Evolutionary conservation across 2,329 filamentous ascomycete genomes (phyloP), one percentile per base, ranked within the genome.

Genomic region (Gliomastix tumulicola): DNA sequence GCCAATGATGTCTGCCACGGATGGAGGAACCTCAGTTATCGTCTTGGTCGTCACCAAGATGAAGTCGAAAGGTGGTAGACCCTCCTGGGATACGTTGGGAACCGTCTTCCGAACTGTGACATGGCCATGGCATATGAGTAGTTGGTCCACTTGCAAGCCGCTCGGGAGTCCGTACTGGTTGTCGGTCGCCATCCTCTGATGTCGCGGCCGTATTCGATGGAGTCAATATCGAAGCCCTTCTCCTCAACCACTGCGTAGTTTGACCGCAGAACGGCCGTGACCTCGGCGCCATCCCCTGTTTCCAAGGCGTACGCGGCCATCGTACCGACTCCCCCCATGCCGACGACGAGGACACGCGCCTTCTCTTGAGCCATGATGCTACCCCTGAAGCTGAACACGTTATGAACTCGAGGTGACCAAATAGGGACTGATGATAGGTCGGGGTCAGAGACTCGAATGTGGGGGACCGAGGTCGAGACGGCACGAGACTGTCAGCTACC

Each of bases 21-120:
- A 60, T 0, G 76, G 74, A 2, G 59, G 54, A 7, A 71, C 49
- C 36, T 79, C 76, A 6, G 74, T 63, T 22, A 74, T 54, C 44
- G 76, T 79, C 48, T 82, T 82, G 9, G 74, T 80, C 6, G 68
- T 63, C 25, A 71, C 60, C 7, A 81, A 52, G 25, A 80, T 63
- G 44, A 68, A 80, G 52, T 79, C 69, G 47, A 68, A 79, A 6
- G 30, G 20, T 7, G 18, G 8, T 8, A 32, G 11, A 12, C 19
- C n/a, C 11, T 37, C 35, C 15, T 23, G 15, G 13, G 15, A 21
- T 5, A 71, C 56, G 30, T 73, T 48, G 2, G 74, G 74, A 17
- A 78, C 56, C 4, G 54, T 54, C 32, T 68, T 66, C 38, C 62
- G 53, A 22, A 78, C 68, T 68, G 41, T 17, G 11, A 30, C 38